phyloP scores from a whole-genome alignment of 148 eudicot species.

The Silene latifolia region DNA sequence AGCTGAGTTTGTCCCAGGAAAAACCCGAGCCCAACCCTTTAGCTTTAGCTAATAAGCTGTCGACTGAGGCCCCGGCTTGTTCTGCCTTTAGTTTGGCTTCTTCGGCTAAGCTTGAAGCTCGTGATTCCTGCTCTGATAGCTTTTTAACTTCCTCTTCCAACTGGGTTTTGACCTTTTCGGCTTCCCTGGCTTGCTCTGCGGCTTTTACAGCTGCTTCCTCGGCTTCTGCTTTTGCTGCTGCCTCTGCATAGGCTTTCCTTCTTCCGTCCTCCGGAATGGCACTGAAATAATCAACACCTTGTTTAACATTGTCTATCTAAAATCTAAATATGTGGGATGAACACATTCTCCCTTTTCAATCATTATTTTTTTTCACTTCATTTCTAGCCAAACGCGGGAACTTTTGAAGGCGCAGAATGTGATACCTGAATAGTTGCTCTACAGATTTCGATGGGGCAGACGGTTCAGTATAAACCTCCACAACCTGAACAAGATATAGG shows the following conservation, averaged over 20 bases:
- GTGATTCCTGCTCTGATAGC: constrained; percentile 47
- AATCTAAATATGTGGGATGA: neutral
- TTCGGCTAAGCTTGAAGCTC: constrained; percentile 47
- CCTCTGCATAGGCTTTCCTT: constrained; percentile 77
- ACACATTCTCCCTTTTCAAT: too few relatives aligned
- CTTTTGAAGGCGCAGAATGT: neutral
- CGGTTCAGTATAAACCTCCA: constrained; percentile 65
- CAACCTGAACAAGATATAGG: constrained; percentile 48
- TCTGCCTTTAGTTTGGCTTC: constrained; percentile 57
- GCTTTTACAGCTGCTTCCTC: constrained; percentile 58
- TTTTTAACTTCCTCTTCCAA: constrained; percentile 45
- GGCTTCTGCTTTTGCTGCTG: constrained; percentile 64
- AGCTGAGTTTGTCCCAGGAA: constrained; percentile 70
- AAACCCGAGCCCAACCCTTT: constrained; percentile 54
- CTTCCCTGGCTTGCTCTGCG: constrained; percentile 29
- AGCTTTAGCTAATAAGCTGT: constrained; percentile 46
- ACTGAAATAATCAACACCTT: constrained; percentile 30
- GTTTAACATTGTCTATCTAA: neutral
- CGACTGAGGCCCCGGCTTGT: constrained; percentile 56
- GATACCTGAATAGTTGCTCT: constrained; percentile 79
- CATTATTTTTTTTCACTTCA: too few relatives aligned
- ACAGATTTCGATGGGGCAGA: constrained; percentile 57
- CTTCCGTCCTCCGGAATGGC: constrained; percentile 92
- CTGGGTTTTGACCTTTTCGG: too few relatives aligned
- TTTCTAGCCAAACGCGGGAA: too few relatives aligned